A percentile compares a stretch with the other conserved stretches of the same genome.
Evolutionary conservation across 306 rosid genomes (phyloP).

Genomic region (Cicer yamashitae): DNA sequence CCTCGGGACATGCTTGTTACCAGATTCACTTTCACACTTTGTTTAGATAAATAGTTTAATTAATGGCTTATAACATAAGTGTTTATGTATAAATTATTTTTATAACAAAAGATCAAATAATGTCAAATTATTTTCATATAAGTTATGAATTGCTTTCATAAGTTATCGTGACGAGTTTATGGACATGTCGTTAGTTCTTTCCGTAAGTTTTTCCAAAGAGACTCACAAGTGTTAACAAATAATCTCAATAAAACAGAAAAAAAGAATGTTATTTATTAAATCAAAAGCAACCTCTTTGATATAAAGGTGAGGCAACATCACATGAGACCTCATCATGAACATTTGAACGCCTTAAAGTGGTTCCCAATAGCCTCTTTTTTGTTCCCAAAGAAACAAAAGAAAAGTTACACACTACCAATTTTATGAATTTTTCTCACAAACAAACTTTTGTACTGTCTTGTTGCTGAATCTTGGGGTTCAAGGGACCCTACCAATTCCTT

Average conservation of each 20-base stretch:
- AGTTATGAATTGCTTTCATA: too few relatives aligned
- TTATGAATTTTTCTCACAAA: background rate
- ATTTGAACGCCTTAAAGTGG: conserved; percentile 35
- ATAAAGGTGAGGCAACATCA: conserved; percentile 52
- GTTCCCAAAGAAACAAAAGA: conserved; percentile 42
- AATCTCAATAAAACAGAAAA: too few relatives aligned
- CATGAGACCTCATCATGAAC: conserved; percentile 48
- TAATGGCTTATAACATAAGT: too few relatives aligned
- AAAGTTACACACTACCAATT: conserved; percentile 35
- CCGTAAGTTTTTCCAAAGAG: too few relatives aligned
- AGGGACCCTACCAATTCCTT: conserved; percentile 55
- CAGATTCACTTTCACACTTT: conserved; percentile 11
- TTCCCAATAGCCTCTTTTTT: conserved; percentile 43
- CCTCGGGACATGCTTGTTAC: conserved; percentile 15
- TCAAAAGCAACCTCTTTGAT: conserved; percentile 36
- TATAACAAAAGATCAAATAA: too few relatives aligned
- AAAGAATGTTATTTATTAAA: conserved; percentile 41
- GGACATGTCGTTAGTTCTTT: too few relatives aligned
- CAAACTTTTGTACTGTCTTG: conserved; percentile 34
- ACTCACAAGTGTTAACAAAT: too few relatives aligned
- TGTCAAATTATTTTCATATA: too few relatives aligned
- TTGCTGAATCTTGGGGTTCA: conserved; percentile 50
- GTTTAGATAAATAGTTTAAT: too few relatives aligned
- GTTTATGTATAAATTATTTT: too few relatives aligned
- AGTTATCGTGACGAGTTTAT: too few relatives aligned